Base-by-base conservation (phyloP, 2,329 filamentous ascomycete species). In the Alternaria metachromatica region DNA sequence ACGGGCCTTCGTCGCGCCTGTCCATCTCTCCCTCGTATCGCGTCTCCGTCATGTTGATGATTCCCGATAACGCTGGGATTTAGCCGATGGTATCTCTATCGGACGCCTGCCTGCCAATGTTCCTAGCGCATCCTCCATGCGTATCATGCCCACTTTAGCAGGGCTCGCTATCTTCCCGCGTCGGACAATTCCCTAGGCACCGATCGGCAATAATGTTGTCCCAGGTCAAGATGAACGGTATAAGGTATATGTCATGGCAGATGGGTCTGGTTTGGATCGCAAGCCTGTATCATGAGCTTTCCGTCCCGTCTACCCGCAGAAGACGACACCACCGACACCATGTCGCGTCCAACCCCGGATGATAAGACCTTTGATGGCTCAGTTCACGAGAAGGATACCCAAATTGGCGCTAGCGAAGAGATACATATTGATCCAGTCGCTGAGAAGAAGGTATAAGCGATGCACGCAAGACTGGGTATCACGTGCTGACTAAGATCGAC, bases 341-440 rank as follows among this genome's bases (percentile, higher is more conserved):
- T 67, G 59, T 48, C 63, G 33, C 51, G 51, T 33, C 43, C 63
- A 15, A 57, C 55, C 20, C 56, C 46, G 45, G 63, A 68, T 41
- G 53, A 60, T 25, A 58, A 63, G 26, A 46, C 54, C 23, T 33
- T 60, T 13, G 68, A 63, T 51, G 68, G 57, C 44, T 57, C 45
- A 5, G 45, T 64, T 25, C 33, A 62, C 44, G 62, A 67, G 45
- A 64, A 62, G 45, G 64, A 67, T 26, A 37, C 55, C 23, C 57
- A 63, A 13, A 50, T 62, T 51, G 60, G 56, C 1, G 54, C 58
- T 18, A 60, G 58, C 11, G 43, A 53, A 9, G 58, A 63, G 10
- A 48, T 65, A 8, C 48, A 63, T 45, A 78, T 86, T 41, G 84
- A 86, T 60, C 78, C 80, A 0, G 76, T 69, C 15, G 82, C 81